These are phyloP conservation scores for Mycena epipterygia DNA, from an alignment of 768 basidiomycete species.

Conservation along the genomic window DNA sequence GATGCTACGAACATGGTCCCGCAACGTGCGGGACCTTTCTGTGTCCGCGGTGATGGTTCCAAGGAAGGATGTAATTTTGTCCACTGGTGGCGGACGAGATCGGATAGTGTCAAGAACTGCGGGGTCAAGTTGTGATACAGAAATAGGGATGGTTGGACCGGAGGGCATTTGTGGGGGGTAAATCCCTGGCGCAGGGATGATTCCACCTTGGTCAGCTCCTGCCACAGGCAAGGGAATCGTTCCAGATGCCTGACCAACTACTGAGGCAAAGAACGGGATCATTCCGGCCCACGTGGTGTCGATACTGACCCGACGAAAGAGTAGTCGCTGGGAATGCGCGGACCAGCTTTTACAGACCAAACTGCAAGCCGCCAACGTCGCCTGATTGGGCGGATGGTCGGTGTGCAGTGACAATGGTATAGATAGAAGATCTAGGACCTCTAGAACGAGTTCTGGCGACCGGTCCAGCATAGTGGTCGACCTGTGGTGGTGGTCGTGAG, in stretches of 20 bases:
- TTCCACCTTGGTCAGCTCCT: no score
- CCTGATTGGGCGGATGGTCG: neutral
- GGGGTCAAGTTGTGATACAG: no score
- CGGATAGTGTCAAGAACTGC: no score
- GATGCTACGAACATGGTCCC: neutral
- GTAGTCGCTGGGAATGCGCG: neutral
- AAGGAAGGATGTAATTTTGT: neutral
- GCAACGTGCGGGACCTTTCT: slow-evolving; percentile 7
- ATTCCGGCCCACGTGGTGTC: neutral
- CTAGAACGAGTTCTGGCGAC: neutral
- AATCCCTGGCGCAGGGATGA: neutral
- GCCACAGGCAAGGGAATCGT: no score
- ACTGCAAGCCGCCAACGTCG: neutral
- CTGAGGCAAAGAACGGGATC: no score
- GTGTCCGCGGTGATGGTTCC: slow-evolving; percentile 8
- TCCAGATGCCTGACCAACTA: no score
- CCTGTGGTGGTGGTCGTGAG: no score
- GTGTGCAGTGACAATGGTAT: neutral
- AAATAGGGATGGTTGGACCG: neutral
- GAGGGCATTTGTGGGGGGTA: neutral
- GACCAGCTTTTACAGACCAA: neutral
- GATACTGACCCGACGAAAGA: neutral
- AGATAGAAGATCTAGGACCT: neutral
- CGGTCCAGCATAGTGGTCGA: neutral
- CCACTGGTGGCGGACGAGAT: neutral